Evolutionary conservation across 129 eudicot genomes (phyloP).

Genomic region (Flaveria bidentis): DNA sequence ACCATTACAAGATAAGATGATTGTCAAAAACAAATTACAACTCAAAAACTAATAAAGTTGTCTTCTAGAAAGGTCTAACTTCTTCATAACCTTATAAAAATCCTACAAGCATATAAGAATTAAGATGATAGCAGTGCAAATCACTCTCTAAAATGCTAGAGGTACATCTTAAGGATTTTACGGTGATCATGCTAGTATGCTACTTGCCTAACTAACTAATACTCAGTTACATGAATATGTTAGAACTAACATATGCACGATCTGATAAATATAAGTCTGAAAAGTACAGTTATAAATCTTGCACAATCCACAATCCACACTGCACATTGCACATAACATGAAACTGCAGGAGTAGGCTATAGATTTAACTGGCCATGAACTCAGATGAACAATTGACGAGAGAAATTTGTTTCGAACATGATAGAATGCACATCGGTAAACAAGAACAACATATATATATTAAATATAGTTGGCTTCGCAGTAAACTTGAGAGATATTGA

Average conservation of each 20-base stretch:
- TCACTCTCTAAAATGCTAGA: conserved; percentile 8
- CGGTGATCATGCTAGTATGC: not conserved
- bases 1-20: not conserved
- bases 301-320: not conserved
- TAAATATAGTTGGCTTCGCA: not conserved
- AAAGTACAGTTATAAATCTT: not conserved
- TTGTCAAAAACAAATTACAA: not conserved
- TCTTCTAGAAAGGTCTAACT: not conserved
- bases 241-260: conserved; percentile 6
- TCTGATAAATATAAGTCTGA: conserved; percentile 2
- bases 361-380: not conserved
- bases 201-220: not conserved
- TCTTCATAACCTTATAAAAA: not conserved
- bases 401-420: conserved; percentile 15
- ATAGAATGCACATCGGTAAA: not conserved
- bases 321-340: not conserved
- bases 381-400: not conserved
- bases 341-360: not conserved
- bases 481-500: conserved; percentile 16
- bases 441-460: not conserved
- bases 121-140: not conserved
- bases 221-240: not conserved
- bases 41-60: not conserved
- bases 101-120: conserved; percentile 15
- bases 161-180: conserved; percentile 10